A percentile compares a stretch with the other conserved stretches of the same genome.
Evolutionary conservation across 2,329 filamentous ascomycete genomes (phyloP).

Genomic region (Sporothrix luriei): DNA sequence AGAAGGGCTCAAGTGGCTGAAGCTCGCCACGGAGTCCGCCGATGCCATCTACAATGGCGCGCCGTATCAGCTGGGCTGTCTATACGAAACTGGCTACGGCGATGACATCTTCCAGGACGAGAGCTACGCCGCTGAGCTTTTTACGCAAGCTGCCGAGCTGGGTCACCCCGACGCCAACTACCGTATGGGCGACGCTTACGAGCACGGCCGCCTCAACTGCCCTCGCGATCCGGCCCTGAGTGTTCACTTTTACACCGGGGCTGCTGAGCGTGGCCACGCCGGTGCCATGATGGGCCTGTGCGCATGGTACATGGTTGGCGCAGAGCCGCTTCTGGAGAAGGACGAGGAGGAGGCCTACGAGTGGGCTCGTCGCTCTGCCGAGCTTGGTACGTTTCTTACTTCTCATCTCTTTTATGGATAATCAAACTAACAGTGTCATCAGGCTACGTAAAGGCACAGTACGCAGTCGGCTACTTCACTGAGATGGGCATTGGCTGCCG

Average conservation of each 20-base stretch:
- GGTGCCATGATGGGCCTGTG: conserved; percentile 97
- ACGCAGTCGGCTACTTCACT: conserved; percentile 94
- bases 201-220: conserved; percentile 84
- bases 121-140: conserved; percentile 86
- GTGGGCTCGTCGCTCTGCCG: conserved; percentile 87
- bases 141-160: conserved; percentile 90
- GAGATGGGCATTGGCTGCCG: conserved; percentile 98
- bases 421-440: not conserved
- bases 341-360: conserved; percentile 96
- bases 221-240: conserved; percentile 89
- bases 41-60: conserved; percentile 90
- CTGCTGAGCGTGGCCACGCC: conserved; percentile 80
- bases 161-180: conserved; percentile 85
- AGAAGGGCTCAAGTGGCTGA: conserved; percentile 95
- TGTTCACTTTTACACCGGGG: conserved; percentile 95
- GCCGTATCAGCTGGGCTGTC: conserved; percentile 82
- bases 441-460: conserved; percentile 78
- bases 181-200: conserved; percentile 93
- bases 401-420: not conserved
- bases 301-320: conserved; percentile 97
- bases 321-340: conserved; percentile 86
- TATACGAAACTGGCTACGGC: conserved; percentile 92
- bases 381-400: conserved; percentile 65
- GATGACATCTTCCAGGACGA: conserved; percentile 92
- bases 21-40: conserved; percentile 85